Evolutionary conservation across 2,329 filamentous ascomycete species (phyloP).

Genomic region (Xylaria sp.): DNA sequence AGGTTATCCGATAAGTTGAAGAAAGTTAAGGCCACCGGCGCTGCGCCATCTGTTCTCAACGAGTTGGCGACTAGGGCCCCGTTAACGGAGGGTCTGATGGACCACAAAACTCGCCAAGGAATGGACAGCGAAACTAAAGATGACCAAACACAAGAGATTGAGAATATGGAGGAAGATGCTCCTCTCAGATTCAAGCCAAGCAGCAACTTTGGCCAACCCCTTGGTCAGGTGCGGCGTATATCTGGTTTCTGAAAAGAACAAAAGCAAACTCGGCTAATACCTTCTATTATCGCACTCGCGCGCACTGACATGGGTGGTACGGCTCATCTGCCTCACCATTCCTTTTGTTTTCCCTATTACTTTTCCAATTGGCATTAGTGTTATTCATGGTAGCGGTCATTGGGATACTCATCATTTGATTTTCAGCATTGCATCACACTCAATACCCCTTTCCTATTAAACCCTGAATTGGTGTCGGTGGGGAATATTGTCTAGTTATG

Average conservation of each 20-base stretch:
- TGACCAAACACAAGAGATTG: conserved; percentile 21
- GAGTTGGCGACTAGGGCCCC: conserved; percentile 11
- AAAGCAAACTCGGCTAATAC: not conserved
- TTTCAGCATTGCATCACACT: conserved; percentile 19
- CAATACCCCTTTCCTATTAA: conserved; percentile 21
- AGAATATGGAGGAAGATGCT: conserved; percentile 31
- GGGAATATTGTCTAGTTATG: not conserved
- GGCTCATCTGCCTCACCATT: not conserved
- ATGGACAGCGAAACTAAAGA: conserved; percentile 21
- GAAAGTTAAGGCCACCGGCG: conserved; percentile 52
- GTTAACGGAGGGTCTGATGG: not conserved
- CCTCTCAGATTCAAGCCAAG: conserved; percentile 34
- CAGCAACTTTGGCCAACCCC: conserved; percentile 39
- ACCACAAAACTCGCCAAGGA: conserved; percentile 11
- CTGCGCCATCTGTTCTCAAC: conserved; percentile 52
- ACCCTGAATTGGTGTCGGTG: conserved; percentile 6
- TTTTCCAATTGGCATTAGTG: not conserved
- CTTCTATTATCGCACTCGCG: not conserved
- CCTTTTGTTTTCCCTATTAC: conserved; percentile 10
- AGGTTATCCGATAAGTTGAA: conserved; percentile 58
- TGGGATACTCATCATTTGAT: conserved; percentile 1
- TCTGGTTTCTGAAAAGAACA: not conserved
- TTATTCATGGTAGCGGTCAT: not conserved
- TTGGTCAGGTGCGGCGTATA: conserved; percentile 32
- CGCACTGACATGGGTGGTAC: not conserved